These are phyloP conservation scores for Dendrobium huoshanense DNA, from an alignment of 106 monocot species.

Conservation along the genomic window DNA sequence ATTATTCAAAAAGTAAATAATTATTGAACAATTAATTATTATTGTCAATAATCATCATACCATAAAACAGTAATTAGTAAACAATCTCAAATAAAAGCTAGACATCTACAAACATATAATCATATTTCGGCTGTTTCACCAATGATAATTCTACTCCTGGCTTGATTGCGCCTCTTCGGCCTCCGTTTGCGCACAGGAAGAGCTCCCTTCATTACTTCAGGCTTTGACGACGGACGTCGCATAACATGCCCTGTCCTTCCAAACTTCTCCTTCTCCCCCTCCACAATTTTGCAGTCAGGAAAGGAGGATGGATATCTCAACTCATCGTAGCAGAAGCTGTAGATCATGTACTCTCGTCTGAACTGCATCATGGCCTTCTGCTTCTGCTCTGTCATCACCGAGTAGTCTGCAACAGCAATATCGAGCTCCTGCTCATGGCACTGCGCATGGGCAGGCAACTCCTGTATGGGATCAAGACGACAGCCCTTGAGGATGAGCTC, in stretches of 20 bases:
- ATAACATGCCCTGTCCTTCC: conserved; percentile 30
- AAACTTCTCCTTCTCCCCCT: conserved; percentile 27
- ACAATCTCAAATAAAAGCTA: no score
- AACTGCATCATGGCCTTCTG: conserved; percentile 29
- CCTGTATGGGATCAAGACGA: conserved; percentile 17
- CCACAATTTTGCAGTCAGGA: conserved; percentile 34
- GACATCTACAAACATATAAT: background rate
- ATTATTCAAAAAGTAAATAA: no score
- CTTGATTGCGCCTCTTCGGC: background rate
- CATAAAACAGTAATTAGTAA: no score
- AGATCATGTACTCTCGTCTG: conserved; percentile 31
- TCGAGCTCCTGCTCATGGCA: conserved; percentile 18
- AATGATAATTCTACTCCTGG: background rate
- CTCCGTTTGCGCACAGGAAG: background rate
- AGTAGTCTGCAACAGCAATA: conserved; percentile 17
- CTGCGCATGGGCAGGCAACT: conserved; percentile 11
- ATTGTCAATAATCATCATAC: no score
- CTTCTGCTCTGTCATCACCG: conserved; percentile 24
- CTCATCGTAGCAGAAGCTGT: conserved; percentile 41
- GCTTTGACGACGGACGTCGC: background rate
- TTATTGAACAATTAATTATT: no score
- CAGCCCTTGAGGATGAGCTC: conserved; percentile 36
- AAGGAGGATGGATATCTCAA: conserved; percentile 23
- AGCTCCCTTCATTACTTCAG: background rate
- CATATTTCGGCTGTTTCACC: background rate